Evolutionary conservation across 495 filamentous ascomycete genomes (phyloP), one percentile per base, ranked within the genome.

Genomic region (Astrothelium macrocarpum): DNA sequence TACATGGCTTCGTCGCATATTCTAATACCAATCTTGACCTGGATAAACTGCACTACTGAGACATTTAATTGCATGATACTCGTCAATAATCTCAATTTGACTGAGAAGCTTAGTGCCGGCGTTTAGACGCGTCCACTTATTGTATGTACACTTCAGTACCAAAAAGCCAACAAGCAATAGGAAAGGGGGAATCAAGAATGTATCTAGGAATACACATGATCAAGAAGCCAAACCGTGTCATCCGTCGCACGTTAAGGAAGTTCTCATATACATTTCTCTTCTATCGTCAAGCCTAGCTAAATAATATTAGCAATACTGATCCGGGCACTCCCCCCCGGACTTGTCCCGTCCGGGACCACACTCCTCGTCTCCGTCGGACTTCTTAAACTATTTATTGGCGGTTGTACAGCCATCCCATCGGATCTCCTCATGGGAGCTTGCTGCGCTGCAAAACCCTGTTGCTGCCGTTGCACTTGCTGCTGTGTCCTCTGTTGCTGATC

Each of bases 231-330:
- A 29, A 56, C 25, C 49, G 5, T 16, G 29, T 56, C 49, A 56
- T 56, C 49, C 25, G 16, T 56, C 7, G 16, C n/a, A 56, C 49
- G 29, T 56, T 29, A 56, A 10, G 49, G 29, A 56, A 49, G 7
- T 3, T 20, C 45, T 18, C 45, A 10, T 18, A 56, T n/a, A n/a
- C n/a, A n/a, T n/a, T n/a, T n/a, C n/a, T n/a, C n/a, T 49, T 49
- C 20, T 56, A 20, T 23, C 49, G 7, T 7, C 10, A 26, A 20
- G 4, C 25, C 49, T 23, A 4, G n/a, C 63, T 36, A 73, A 36
- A 73, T 73, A 49, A 74, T 72, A 36, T 74, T 74, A n/a, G 72
- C 72, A 60, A 74, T 74, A 59, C 70, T 74, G 39, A 74, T 74
- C 43, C 72, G 14, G 25, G 45, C 16, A 23, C 45, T 64, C 7